Base-by-base conservation (phyloP, 2,329 filamentous ascomycete genomes). In the Ophiostoma angusticollis region DNA sequence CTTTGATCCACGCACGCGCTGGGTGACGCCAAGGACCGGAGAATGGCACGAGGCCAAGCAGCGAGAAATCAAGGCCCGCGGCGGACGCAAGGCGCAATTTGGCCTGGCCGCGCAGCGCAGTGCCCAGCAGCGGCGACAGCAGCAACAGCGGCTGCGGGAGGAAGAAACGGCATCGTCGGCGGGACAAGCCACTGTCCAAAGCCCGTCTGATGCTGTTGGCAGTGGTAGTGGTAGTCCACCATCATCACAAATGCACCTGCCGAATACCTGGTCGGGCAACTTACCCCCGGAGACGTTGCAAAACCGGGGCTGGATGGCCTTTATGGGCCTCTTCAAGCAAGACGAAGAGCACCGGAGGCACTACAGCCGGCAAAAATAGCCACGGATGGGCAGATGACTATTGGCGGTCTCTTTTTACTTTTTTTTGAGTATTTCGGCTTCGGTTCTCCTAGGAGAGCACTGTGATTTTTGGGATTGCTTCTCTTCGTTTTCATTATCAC, bases 1-100 rank as follows among this genome's bases (percentile, higher is more conserved):
- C 34, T 57, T 72, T 3, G 67, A 78, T 49, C 72, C 71, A 0
- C 62, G 63, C 2, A 58, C 66, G 2, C 65, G 71, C 37, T 66
- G 62, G 54, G 59, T 59, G 1, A 59, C 64, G 31, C 55, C 55
- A 2, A 59, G 60, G 31, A 60, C 65, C 0, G 49, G 60, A 4
- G 53, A 56, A 14, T 75, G 70, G 70, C 55, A 63, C 35, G 51
- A 48, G 12, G 51, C 54, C 13, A 77, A 74, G 43, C 57, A 62
- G 24, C 49, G 52, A 1, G 71, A 77, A 41, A 73, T 77, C 22
- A 49, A 54, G 28, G 52, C 52, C 2, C 65, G 72, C 2, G 64
- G 63, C 5, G 58, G 57, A 3, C 60, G 67, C 14, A 77, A 77
- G 46, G 55, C 52, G 5, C 67, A 66, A 46, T 67, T 71, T 33